Conservation (phyloP, 2,329 filamentous ascomycete genomes). For the Sporothrix globosa region DNA sequence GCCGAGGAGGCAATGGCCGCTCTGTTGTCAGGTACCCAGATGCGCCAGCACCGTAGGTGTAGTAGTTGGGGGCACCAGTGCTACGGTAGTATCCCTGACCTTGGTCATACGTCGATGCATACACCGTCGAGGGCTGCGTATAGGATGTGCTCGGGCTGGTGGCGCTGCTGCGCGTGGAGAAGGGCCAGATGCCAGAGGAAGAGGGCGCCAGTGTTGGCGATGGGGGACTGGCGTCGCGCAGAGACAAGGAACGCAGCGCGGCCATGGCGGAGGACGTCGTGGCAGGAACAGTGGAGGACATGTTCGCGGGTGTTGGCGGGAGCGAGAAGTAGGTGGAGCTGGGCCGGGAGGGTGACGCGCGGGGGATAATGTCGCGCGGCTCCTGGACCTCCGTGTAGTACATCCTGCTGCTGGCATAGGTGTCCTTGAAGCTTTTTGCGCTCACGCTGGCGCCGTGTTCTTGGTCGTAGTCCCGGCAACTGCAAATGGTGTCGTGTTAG, state of each 20-base stretch:
- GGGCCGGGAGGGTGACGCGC: slow-evolving; percentile 64
- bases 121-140: slow-evolving; percentile 49
- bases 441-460: slow-evolving; percentile 39
- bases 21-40: slow-evolving; percentile 48
- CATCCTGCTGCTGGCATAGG: slow-evolving; percentile 27
- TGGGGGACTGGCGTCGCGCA: slow-evolving; percentile 59
- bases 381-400: slow-evolving; percentile 44
- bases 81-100: slow-evolving; percentile 44
- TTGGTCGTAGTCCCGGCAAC: slow-evolving; percentile 60
- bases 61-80: slow-evolving; percentile 46
- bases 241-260: slow-evolving; percentile 58
- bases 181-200: slow-evolving; percentile 56
- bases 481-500: slow-evolving; percentile 38
- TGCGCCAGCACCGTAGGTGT: slow-evolving; percentile 42
- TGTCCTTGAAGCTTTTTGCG: slow-evolving; percentile 34
- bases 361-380: slow-evolving; percentile 65
- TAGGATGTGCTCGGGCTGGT: slow-evolving; percentile 60
- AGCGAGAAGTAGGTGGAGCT: slow-evolving; percentile 59
- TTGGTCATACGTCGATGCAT: slow-evolving; percentile 59
- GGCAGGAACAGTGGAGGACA: slow-evolving; percentile 47
- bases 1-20: slow-evolving; percentile 60
- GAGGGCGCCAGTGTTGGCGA: slow-evolving; percentile 51
- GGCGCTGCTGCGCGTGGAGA: slow-evolving; percentile 54
- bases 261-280: slow-evolving; percentile 57
- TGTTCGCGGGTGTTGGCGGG: slow-evolving; percentile 54